Base-by-base conservation (phyloP, 371 early-diverging fungal species). In the Mortierella sp. region DNA sequence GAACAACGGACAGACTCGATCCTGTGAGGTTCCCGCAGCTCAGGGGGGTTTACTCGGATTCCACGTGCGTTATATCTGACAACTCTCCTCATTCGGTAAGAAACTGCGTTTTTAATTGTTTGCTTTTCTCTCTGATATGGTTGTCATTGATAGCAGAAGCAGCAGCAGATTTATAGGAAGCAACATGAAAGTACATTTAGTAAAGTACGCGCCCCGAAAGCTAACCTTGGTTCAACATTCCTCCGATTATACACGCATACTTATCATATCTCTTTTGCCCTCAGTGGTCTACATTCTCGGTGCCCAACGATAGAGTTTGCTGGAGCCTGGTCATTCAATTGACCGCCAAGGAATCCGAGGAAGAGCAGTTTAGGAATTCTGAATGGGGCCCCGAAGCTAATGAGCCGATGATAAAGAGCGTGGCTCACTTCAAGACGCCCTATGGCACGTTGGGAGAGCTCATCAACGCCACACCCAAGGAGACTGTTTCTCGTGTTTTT, bases 291-390 rank as follows among this genome's bases (percentile, higher is more conserved):
- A 65, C 70, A 35, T 70, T 73, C 35, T 27, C 74, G 5, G 70
- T 78, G 3, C 70, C 79, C 11, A 58, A 27, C 54, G 68, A 78
- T 27, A 60, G 56, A 38, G 65, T 78, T 8, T 78, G 79, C 24
- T 78, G 74, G 74, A 74, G 56, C 16, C n/a, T 78, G 21, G 63
- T 74, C 29, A 68, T 74, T 48, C 79, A 78, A 35, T 65, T 78
- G 70, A 55, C 44, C 0, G 44, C 74, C 6, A 41, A 29, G 6
- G 68, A 72, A 10, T 38, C 74, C 4, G 48, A 78, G 6, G 70
- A 73, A 18, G 79, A 74, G 29, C 46, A 60, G 60, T 55, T 74
- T 16, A 55, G 70, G 14, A 78, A 74, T 21, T 73, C 79, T 3
- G 79, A 78, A 16, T 78, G 79, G 79, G 44, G 56, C 1, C 35